phyloP scores from a whole-genome alignment of 2,329 filamentous ascomycete genomes.

The Ophiosphaerella narmari region DNA sequence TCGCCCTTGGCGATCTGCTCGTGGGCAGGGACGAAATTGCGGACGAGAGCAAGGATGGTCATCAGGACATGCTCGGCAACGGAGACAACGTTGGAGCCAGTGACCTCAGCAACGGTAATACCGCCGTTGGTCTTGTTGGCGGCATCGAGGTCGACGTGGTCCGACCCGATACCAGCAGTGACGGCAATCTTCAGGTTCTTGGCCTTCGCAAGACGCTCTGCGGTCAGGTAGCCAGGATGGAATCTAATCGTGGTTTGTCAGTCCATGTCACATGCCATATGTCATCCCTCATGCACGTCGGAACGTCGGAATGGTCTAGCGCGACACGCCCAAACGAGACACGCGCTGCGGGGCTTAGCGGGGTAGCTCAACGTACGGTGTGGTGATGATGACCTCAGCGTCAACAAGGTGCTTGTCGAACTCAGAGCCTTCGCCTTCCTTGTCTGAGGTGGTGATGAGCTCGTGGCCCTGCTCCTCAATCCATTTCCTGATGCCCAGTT shows the following conservation, averaged over 20 bases:
- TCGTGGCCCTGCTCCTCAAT: slow-evolving; percentile 97
- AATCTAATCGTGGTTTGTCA: slow-evolving; percentile 63
- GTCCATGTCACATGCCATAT: slow-evolving; percentile 14
- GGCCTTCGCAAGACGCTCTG: slow-evolving; percentile 93
- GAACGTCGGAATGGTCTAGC: slow-evolving; percentile 9
- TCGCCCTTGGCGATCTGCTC: slow-evolving; percentile 87
- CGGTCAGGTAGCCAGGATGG: slow-evolving; percentile 97
- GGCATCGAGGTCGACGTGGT: slow-evolving; percentile 95
- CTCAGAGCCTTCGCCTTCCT: slow-evolving; percentile 89
- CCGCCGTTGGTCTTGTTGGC: slow-evolving; percentile 99
- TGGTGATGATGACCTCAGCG: slow-evolving; percentile 98
- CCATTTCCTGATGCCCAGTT: slow-evolving; percentile 96
- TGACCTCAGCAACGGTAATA: slow-evolving; percentile 96
- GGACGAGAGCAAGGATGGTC: slow-evolving; percentile 94
- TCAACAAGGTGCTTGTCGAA: slow-evolving; percentile 97
- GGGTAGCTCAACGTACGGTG: slow-evolving; percentile 67
- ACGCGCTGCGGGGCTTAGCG: slow-evolving; percentile 38
- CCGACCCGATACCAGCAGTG: slow-evolving; percentile 96
- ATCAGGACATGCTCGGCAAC: slow-evolving; percentile 99
- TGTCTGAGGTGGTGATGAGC: slow-evolving; percentile 95
- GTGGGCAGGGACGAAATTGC: slow-evolving; percentile 98
- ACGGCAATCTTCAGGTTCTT: slow-evolving; percentile 99
- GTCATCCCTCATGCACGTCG: too few species aligned
- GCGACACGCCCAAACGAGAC: slow-evolving; percentile 4
- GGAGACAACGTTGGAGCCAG: slow-evolving; percentile 96